Percentiles rank a stretch among this genome's conserved stretches.
Conservation (phyloP, 140 eudicot species). For the Senecio squalidus region DNA sequence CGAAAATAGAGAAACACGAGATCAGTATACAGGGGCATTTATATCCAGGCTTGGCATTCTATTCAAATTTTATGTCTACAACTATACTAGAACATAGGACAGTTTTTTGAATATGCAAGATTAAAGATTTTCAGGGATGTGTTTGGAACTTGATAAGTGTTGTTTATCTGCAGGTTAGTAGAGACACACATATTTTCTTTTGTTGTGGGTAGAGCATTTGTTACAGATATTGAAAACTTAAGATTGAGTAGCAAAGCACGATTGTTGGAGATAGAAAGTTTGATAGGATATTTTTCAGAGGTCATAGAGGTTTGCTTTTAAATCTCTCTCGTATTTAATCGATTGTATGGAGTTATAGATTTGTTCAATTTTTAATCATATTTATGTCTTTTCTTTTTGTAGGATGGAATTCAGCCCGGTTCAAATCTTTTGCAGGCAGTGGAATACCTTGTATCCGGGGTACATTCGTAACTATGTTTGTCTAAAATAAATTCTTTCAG, state of each 20-base stretch:
- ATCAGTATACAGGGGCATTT: not conserved
- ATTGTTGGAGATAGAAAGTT: constrained; percentile 60
- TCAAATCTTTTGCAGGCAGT: constrained; percentile 82
- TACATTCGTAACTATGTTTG: constrained; percentile 24
- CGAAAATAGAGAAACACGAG: not conserved
- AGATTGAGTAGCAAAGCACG: constrained; percentile 79
- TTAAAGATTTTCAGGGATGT: not conserved
- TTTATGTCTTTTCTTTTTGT: constrained; percentile 24
- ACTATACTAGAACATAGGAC: not conserved
- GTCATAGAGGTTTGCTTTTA: constrained; percentile 54
- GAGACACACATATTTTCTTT: constrained; percentile 97
- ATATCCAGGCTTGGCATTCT: not conserved
- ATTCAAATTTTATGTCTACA: not conserved
- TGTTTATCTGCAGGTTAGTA: constrained; percentile 76
- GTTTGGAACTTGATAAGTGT: not conserved
- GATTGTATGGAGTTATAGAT: constrained; percentile 1
- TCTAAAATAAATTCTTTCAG: too few relatives aligned
- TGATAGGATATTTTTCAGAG: constrained; percentile 68
- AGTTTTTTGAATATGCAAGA: constrained; percentile 1
- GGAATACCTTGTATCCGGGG: constrained; percentile 93
- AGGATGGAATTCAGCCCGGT: constrained; percentile 92
- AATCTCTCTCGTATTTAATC: not conserved
- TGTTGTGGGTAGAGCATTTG: constrained; percentile 99
- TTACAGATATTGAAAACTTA: constrained; percentile 87
- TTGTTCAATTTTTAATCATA: constrained; percentile 2